Conservation (phyloP, 768 basidiomycete genomes). For the Tephrocybe sp. region DNA sequence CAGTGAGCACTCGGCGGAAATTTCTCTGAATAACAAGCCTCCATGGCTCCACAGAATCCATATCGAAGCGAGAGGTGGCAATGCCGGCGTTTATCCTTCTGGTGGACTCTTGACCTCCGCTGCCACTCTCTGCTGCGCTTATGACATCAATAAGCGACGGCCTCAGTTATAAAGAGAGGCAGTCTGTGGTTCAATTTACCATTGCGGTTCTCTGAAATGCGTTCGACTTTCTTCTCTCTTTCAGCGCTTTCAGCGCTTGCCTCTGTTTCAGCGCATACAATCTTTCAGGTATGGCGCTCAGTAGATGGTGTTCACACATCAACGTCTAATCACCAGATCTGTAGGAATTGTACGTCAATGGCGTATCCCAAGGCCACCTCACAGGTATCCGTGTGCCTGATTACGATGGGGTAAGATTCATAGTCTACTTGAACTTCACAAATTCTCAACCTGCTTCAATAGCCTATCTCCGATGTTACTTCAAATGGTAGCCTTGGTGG, state of each 20-base stretch:
- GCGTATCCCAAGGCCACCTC: conserved; percentile 43
- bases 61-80: too few relatives aligned
- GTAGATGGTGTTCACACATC: too few relatives aligned
- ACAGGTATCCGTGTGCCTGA: conserved; percentile 43
- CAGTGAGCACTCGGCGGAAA: too few relatives aligned
- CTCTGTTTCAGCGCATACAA: background rate
- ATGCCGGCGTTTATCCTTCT: too few relatives aligned
- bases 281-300: background rate
- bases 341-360: conserved; percentile 52
- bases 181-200: conserved; percentile 15
- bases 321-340: background rate
- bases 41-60: too few relatives aligned
- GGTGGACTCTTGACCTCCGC: too few relatives aligned
- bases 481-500: conserved; percentile 35
- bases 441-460: background rate
- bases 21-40: too few relatives aligned
- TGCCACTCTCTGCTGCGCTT: too few relatives aligned
- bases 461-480: conserved; percentile 59
- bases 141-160: too few relatives aligned
- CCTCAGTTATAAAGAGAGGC: background rate
- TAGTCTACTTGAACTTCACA: background rate
- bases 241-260: background rate
- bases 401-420: conserved; percentile 38
- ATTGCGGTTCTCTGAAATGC: background rate
- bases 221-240: background rate